Evolutionary conservation across 73 alveolate genomes (phyloP).

Genomic region (Blepharisma japonicum): DNA sequence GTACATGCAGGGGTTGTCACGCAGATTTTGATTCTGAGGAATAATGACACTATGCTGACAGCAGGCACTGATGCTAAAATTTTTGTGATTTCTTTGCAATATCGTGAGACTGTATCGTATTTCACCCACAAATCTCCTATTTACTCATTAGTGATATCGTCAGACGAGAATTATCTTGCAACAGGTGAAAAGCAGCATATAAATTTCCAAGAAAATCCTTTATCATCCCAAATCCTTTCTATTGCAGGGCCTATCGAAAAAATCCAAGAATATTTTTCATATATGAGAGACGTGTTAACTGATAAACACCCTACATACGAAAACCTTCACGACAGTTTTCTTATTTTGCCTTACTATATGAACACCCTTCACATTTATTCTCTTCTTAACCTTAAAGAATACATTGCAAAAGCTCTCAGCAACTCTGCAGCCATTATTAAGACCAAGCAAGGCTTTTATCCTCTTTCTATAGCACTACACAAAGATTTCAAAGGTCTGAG

Average conservation of each 20-base stretch:
- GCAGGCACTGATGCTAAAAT: neutral
- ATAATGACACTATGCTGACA: neutral
- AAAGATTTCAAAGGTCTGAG: conserved; percentile 15
- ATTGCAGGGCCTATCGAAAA: conserved; percentile 19
- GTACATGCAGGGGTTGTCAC: neutral
- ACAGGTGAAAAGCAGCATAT: conserved; percentile 22
- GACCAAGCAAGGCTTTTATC: conserved; percentile 2
- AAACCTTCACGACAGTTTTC: neutral
- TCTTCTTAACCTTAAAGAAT: neutral
- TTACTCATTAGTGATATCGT: neutral
- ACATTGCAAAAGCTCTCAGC: neutral
- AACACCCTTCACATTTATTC: conserved; percentile 14
- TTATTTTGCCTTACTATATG: neutral
- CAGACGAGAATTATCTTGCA: neutral
- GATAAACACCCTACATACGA: neutral
- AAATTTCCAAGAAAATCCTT: conserved; percentile 13
- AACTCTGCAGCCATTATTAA: neutral
- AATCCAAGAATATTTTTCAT: neutral
- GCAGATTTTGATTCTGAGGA: neutral
- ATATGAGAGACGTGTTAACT: neutral
- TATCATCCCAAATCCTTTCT: neutral
- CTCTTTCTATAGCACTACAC: neutral
- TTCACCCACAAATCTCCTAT: neutral
- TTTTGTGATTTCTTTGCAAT: neutral
- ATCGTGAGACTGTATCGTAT: neutral